phyloP scores from a whole-genome alignment of 805 yeast species.

The Clavispora asparagi region DNA sequence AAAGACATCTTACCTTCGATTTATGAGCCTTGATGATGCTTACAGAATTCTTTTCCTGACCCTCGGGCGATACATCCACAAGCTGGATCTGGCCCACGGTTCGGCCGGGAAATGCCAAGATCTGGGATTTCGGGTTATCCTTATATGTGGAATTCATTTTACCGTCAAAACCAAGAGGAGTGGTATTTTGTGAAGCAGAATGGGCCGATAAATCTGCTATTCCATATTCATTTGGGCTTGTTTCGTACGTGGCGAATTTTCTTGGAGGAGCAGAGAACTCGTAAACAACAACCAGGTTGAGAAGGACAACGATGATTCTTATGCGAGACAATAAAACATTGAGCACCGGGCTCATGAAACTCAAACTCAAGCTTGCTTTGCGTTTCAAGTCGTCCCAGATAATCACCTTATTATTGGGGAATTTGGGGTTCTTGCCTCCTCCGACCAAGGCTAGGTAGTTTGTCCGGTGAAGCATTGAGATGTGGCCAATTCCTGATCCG shows the following conservation, averaged over 20 bases:
- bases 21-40: constrained; percentile 77
- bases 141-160: constrained; percentile 3
- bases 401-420: constrained; percentile 71
- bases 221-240: constrained; percentile 58
- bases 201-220: constrained; percentile 51
- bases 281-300: constrained; percentile 64
- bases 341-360: constrained; percentile 70
- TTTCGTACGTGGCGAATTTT: constrained; percentile 58
- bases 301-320: constrained; percentile 67
- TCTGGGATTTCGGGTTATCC: constrained; percentile 32
- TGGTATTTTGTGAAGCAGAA: constrained; percentile 1
- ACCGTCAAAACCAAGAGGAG: background rate
- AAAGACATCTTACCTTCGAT: constrained; percentile 55
- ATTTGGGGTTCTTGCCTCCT: constrained; percentile 78
- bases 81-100: constrained; percentile 74
- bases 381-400: constrained; percentile 91
- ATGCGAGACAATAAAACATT: constrained; percentile 72
- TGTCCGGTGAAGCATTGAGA: constrained; percentile 83
- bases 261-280: constrained; percentile 80
- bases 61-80: constrained; percentile 64
- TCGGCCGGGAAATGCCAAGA: constrained; percentile 75
- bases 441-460: constrained; percentile 88
- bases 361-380: constrained; percentile 65
- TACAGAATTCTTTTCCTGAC: constrained; percentile 57
- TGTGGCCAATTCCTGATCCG: constrained; percentile 64